Base-by-base conservation (phyloP, 2,329 filamentous ascomycete species). In the Ophiostoma himal-ulmi region DNA sequence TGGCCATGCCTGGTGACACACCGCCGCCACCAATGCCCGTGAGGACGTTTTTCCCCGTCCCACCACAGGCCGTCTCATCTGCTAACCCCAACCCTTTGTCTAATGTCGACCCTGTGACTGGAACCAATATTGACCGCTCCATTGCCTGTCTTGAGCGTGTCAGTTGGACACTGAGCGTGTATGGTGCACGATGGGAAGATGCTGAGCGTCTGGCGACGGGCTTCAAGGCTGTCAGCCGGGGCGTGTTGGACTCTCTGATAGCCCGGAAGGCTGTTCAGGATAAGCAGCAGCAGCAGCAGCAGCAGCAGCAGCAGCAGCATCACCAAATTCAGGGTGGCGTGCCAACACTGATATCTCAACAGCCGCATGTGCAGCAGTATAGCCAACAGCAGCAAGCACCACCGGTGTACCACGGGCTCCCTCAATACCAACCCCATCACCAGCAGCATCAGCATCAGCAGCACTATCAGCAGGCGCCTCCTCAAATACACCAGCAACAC, bases 101-200 rank as follows among this genome's bases (percentile, higher is more conserved):
- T 1, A 68, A 62, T 1, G 69, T 48, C 13, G 67, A 70, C 5
- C 69, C 71, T 5, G 37, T 64, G 14, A 57, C 52, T 20, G 79
- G 82, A 5, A 82, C 86, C 71, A 87, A 87, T 72, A 75, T 88
- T 10, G 82, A 85, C 22, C 81, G 86, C 39, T 88, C 86, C 71
- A 74, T 89, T 17, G 79, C 81, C 37, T 87, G 86, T 70, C 77
- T 90, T 0, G 83, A 85, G 69, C 81, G 82, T 60, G 84, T 87
- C 8, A 80, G 81, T 3, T 81, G 85, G 72, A 86, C 84, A 0
- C 77, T 90, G 22, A 81, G 79, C 17, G 82, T 81, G n/a, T 89
- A 85, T 71, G 86, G 86, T 44, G 81, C 86, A 73, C 81, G 86
- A 1, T 90, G 88, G 88, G 83, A 83, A 3, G 82, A 88, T 71